A percentile compares a stretch with the other conserved stretches of the same genome.
Evolutionary conservation across 768 basidiomycete genomes (phyloP).

Genomic region (Royoungia palumana): DNA sequence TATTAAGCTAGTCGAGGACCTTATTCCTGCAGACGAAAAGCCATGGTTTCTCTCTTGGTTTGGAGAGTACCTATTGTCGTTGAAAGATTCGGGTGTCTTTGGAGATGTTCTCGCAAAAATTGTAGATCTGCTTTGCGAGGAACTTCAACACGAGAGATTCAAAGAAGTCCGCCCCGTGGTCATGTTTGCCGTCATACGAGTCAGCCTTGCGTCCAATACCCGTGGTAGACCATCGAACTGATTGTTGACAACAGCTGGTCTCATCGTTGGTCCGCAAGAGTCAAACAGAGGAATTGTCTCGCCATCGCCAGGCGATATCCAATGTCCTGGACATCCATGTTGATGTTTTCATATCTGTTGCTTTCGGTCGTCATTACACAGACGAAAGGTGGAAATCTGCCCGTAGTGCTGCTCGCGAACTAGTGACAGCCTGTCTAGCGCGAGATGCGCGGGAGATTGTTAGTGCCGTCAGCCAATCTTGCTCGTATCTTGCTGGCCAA

Average conservation of each 20-base stretch:
- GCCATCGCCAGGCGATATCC: conserved; percentile 31
- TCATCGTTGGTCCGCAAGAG: conserved; percentile 32
- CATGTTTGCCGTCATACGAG: conserved; percentile 59
- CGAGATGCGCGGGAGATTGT: conserved; percentile 35
- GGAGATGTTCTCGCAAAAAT: conserved; percentile 71
- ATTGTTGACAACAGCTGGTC: conserved; percentile 29
- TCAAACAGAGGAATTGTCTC: conserved; percentile 24
- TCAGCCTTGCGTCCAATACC: conserved; percentile 36
- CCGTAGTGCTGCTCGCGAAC: conserved; percentile 38
- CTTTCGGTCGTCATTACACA: conserved; percentile 40
- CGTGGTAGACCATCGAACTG: conserved; percentile 3
- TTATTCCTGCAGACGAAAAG: conserved; percentile 31
- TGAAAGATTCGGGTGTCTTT: conserved; percentile 47
- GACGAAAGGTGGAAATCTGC: conserved; percentile 41
- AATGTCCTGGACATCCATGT: conserved; percentile 51
- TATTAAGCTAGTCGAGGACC: conserved; percentile 41
- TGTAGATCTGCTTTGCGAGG: conserved; percentile 72
- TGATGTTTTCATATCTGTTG: conserved; percentile 43
- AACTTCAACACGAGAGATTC: conserved; percentile 77
- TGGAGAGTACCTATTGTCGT: conserved; percentile 55
- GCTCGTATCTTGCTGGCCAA: conserved; percentile 29
- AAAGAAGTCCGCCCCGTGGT: conserved; percentile 53
- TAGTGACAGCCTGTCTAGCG: conserved; percentile 36
- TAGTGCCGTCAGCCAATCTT: conserved; percentile 32
- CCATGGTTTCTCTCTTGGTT: conserved; percentile 64